Evolutionary conservation across 805 yeast genomes (phyloP).

Genomic region (Metschnikowia cerradonensis): DNA sequence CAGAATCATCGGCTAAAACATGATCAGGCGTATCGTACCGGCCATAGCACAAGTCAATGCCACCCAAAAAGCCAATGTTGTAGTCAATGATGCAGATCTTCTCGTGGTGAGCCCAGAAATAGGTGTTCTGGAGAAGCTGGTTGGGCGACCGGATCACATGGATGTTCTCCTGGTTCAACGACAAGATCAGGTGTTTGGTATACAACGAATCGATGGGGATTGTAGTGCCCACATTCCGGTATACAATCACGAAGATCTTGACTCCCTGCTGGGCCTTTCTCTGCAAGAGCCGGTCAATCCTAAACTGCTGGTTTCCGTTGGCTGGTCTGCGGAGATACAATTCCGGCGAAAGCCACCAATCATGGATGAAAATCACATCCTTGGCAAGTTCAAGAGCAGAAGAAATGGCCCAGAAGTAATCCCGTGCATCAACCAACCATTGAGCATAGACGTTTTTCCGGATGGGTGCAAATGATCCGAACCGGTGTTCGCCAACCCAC

Average conservation of each 20-base stretch:
- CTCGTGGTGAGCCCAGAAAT: conserved; percentile 99
- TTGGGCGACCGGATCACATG: conserved; percentile 93
- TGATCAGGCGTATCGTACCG: conserved; percentile 97
- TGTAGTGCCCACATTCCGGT: conserved; percentile 89
- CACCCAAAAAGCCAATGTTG: conserved; percentile 87
- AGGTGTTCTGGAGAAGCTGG: conserved; percentile 86
- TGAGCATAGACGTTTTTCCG: conserved; percentile 83
- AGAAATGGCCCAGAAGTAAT: conserved; percentile 93
- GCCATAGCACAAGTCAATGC: conserved; percentile 93
- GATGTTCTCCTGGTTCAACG: conserved; percentile 73
- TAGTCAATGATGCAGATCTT: conserved; percentile 84
- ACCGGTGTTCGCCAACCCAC: conserved; percentile 76
- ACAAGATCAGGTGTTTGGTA: conserved; percentile 89
- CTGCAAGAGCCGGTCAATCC: conserved; percentile 83
- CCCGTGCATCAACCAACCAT: conserved; percentile 96
- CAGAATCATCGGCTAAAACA: conserved; percentile 72
- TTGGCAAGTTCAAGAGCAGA: conserved; percentile 90
- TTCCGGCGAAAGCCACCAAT: conserved; percentile 98
- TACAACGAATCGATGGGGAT: conserved; percentile 92
- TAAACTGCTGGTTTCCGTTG: conserved; percentile 89
- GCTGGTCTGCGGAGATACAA: conserved; percentile 90
- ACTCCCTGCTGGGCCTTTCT: conserved; percentile 93
- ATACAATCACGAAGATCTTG: conserved; percentile 84
- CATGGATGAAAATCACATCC: conserved; percentile 91
- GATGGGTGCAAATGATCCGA: conserved; percentile 90